Evolutionary conservation across 495 filamentous ascomycete genomes (phyloP).

Genomic region (Aspergillus sclerotioniger): DNA sequence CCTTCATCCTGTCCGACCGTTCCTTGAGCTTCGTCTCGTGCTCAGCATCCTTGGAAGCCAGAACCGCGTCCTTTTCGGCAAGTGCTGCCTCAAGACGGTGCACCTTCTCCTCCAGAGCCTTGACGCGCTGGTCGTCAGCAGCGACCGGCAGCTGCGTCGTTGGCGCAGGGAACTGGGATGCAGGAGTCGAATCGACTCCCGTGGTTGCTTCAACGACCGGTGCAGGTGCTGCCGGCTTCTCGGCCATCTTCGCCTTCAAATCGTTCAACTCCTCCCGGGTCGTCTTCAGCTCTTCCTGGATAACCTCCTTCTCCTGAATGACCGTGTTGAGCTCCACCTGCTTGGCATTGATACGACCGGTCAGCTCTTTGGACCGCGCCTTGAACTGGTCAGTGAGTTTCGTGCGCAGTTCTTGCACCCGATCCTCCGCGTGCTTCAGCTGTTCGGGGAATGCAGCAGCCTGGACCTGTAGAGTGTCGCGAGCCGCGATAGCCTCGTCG

Average conservation of each 20-base stretch:
- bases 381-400: constrained; percentile 63
- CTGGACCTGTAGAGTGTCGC: constrained; percentile 56
- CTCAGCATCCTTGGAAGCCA: constrained; percentile 41
- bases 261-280: constrained; percentile 43
- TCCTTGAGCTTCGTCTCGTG: constrained; percentile 59
- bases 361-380: constrained; percentile 51
- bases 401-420: constrained; percentile 45
- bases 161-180: constrained; percentile 37
- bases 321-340: constrained; percentile 43
- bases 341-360: constrained; percentile 50
- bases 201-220: constrained; percentile 23
- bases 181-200: constrained; percentile 36
- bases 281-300: constrained; percentile 46
- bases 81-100: constrained; percentile 49
- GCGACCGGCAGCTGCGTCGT: constrained; percentile 23
- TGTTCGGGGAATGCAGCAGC: constrained; percentile 48
- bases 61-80: constrained; percentile 43
- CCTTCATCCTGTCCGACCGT: constrained; percentile 71
- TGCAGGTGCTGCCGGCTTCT: constrained; percentile 29
- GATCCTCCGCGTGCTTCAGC: constrained; percentile 49
- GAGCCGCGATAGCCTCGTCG: constrained; percentile 60
- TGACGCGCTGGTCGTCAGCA: constrained; percentile 36
- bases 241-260: constrained; percentile 34
- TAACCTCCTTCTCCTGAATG: constrained; percentile 49
- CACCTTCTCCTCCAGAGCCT: constrained; percentile 46